Evolutionary conservation across 108 stramenopile genomes (phyloP).

Genomic region (Epipyxis sp.): DNA sequence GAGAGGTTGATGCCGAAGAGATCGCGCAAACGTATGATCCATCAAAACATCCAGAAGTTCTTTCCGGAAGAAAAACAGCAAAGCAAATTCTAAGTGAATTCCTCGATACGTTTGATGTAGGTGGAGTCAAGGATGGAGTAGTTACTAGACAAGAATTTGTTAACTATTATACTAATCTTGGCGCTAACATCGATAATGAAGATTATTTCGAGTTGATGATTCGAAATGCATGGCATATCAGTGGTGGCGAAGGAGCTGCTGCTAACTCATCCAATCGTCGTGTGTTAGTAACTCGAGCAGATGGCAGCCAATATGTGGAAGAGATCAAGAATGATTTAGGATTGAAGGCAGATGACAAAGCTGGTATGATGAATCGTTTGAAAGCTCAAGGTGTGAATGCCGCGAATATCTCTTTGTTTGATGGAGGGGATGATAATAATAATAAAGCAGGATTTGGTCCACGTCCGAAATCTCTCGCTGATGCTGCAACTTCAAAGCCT

Average conservation of each 20-base stretch:
- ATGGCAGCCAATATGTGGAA: slow-evolving; percentile 39
- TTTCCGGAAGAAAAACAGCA: slow-evolving; percentile 34
- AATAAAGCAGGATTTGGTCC: neutral
- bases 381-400: neutral
- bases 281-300: slow-evolving; percentile 44
- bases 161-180: slow-evolving; percentile 48
- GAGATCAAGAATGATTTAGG: slow-evolving; percentile 49
- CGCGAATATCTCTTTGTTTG: neutral
- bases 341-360: slow-evolving; percentile 30
- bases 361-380: slow-evolving; percentile 36
- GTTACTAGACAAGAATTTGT: slow-evolving; percentile 44
- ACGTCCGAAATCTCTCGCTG: neutral
- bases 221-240: slow-evolving; percentile 53
- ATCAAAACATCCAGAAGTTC: slow-evolving; percentile 48
- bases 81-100: slow-evolving; percentile 36
- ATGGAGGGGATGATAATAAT: neutral
- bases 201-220: slow-evolving; percentile 53
- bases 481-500: neutral
- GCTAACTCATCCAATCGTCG: slow-evolving; percentile 43
- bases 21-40: slow-evolving; percentile 41
- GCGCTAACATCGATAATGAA: slow-evolving; percentile 42
- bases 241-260: slow-evolving; percentile 36
- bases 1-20: slow-evolving; percentile 37
- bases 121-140: slow-evolving; percentile 40
- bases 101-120: slow-evolving; percentile 45